Base-by-base conservation (phyloP, 352 stramenopile genomes). In the Pythium myriotylum region DNA sequence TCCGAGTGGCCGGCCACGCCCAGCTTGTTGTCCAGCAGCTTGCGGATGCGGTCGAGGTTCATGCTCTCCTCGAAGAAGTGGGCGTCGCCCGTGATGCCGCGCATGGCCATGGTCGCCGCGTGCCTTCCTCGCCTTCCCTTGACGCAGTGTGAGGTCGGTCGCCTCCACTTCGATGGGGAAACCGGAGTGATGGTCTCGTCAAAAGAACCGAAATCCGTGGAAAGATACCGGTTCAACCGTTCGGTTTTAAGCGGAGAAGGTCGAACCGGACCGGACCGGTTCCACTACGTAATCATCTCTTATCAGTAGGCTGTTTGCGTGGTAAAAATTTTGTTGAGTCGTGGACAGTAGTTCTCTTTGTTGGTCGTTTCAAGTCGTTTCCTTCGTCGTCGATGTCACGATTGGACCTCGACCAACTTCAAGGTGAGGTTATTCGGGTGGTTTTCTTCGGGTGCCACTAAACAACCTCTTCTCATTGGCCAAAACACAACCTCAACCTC, bases 21-120 rank as follows among this genome's bases (percentile, higher is more conserved):
- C 29, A 96, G 91, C 54, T 94, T 97, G 68, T 92, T 92, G 73
- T 95, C 86, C 58, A 95, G 74, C 29, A 96, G 77, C 65, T 91
- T 92, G 51, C 87, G 82, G 62, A 96, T 92, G 14, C 80, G 81
- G 45, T 94, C 85, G 55, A 91, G 73, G 68, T 95, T 97, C 72
- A 98, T 97, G 59, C 80, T 96, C 77, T 99, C 96, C 81, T 99
- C 95, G 73, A 98, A 98, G 80, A 98, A 98, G 72, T 98, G 92
- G 40, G 93, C 88, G 72, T 99, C 96, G 35, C 93, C 95, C 39
- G 80, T 81, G 65, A 94, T 92, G 46, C 81, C 84, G 41, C 81
- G 78, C 76, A 92, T 92, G 19, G 67, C 68, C 55, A 79, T 74
- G 29, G 29, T 35, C 29, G 29, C n/a, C n/a, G n/a, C n/a, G n/a